Evolutionary conservation across 2,329 filamentous ascomycete genomes (phyloP).

Genomic region (Epichloe festucae): DNA sequence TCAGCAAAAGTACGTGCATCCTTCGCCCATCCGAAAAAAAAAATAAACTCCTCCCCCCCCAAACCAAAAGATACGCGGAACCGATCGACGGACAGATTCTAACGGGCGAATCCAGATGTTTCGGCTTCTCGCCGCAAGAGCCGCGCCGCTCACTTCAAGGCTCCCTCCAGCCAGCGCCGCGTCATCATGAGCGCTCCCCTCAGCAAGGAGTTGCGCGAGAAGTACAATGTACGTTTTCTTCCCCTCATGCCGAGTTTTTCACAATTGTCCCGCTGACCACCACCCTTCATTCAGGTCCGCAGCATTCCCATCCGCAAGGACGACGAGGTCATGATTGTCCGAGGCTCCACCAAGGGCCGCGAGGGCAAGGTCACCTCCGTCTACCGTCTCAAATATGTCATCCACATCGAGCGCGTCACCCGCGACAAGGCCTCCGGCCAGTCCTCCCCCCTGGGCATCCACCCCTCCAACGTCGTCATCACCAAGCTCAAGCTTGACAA

Average conservation of each 20-base stretch:
- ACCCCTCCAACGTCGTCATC: constrained; percentile 94
- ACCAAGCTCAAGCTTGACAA: constrained; percentile 98
- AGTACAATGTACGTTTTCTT: constrained; percentile 74
- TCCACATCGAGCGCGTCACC: constrained; percentile 93
- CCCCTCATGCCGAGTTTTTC: not conserved
- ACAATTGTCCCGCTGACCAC: not conserved
- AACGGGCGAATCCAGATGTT: constrained; percentile 34
- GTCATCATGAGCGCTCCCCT: constrained; percentile 94
- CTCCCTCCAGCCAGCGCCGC: constrained; percentile 86
- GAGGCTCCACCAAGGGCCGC: constrained; percentile 90
- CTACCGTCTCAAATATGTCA: constrained; percentile 95
- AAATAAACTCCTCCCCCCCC: too few relatives aligned
- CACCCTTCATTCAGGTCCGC: constrained; percentile 53
- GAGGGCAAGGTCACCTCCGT: constrained; percentile 97
- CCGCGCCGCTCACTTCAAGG: constrained; percentile 95
- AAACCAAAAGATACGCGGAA: not conserved
- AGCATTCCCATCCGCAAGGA: constrained; percentile 96
- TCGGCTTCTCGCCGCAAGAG: constrained; percentile 89
- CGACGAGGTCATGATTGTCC: constrained; percentile 85
- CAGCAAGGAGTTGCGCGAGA: constrained; percentile 93
- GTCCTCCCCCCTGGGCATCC: constrained; percentile 85
- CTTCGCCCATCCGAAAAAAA: not conserved
- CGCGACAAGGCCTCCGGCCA: constrained; percentile 97
- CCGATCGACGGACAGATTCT: not conserved
- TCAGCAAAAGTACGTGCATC: constrained; percentile 42